Conservation (phyloP, 2,329 filamentous ascomycete genomes). For the Fusarium nurragi region DNA sequence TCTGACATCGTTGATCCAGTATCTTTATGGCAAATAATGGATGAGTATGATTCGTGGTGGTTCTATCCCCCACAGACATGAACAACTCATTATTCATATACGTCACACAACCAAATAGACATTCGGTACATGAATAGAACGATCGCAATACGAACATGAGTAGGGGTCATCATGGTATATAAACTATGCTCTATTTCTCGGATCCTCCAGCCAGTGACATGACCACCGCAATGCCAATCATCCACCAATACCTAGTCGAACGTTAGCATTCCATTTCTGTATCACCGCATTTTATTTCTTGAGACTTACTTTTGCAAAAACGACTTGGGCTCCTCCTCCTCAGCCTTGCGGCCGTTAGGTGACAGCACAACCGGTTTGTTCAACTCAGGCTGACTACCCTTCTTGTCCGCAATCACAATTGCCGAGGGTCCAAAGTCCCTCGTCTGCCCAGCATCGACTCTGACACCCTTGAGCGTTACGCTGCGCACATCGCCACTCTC, state of each 20-base stretch:
- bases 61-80: background rate
- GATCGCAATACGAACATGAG: background rate
- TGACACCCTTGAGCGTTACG: conserved; percentile 63
- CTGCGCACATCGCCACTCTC: conserved; percentile 57
- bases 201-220: conserved; percentile 64
- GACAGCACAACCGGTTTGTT: conserved; percentile 72
- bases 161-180: background rate
- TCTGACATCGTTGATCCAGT: background rate
- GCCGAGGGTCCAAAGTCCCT: conserved; percentile 72
- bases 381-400: conserved; percentile 66
- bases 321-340: conserved; percentile 67
- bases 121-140: background rate
- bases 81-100: background rate
- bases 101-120: background rate
- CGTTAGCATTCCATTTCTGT: conserved; percentile 47
- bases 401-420: conserved; percentile 57
- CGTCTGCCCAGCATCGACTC: conserved; percentile 71
- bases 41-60: background rate
- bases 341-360: conserved; percentile 67
- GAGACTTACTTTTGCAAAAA: conserved; percentile 71
- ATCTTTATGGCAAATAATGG: background rate
- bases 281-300: background rate
- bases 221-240: conserved; percentile 63
- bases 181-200: conserved; percentile 56
- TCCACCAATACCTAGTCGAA: conserved; percentile 71